Conservation (phyloP, 2,329 filamentous ascomycete species). For the Hypoxylon sp. region DNA sequence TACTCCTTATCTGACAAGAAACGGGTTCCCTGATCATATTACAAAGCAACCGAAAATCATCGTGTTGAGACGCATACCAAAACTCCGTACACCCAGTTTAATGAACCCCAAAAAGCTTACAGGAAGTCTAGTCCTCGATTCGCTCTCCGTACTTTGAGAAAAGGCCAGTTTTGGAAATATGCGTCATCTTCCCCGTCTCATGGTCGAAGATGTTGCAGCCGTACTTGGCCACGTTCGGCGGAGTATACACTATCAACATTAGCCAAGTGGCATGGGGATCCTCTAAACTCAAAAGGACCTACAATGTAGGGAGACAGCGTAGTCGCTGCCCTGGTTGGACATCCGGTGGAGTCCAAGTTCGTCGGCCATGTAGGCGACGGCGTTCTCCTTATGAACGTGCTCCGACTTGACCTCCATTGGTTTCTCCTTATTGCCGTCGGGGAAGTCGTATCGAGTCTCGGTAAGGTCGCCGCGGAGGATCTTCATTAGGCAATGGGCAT, state of each 20-base stretch:
- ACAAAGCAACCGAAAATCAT: constrained; percentile 22
- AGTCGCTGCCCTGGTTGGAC: constrained; percentile 80
- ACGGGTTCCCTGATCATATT: constrained; percentile 7
- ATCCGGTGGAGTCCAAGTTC: constrained; percentile 89
- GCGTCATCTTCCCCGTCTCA: constrained; percentile 79
- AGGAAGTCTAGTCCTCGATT: constrained; percentile 55
- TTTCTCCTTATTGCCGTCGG: constrained; percentile 65
- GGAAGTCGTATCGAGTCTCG: constrained; percentile 86
- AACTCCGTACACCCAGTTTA: constrained; percentile 34
- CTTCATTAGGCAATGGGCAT: constrained; percentile 94
- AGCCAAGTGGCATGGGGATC: constrained; percentile 45
- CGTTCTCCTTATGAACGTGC: constrained; percentile 76
- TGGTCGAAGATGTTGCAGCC: constrained; percentile 88
- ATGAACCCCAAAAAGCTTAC: constrained; percentile 30
- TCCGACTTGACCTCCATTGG: constrained; percentile 77
- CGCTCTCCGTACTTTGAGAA: constrained; percentile 75
- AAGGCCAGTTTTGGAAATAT: constrained; percentile 79
- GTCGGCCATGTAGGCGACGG: constrained; percentile 93
- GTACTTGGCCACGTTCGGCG: constrained; percentile 86
- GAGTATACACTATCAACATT: constrained; percentile 77
- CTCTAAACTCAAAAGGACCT: constrained; percentile 51
- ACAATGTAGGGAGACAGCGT: constrained; percentile 87
- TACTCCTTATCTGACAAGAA: constrained; percentile 23
- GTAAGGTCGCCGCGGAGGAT: constrained; percentile 83
- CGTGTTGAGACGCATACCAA: constrained; percentile 28